Evolutionary conservation across 352 stramenopile species (phyloP).

Genomic region (Pythium catenulatum): DNA sequence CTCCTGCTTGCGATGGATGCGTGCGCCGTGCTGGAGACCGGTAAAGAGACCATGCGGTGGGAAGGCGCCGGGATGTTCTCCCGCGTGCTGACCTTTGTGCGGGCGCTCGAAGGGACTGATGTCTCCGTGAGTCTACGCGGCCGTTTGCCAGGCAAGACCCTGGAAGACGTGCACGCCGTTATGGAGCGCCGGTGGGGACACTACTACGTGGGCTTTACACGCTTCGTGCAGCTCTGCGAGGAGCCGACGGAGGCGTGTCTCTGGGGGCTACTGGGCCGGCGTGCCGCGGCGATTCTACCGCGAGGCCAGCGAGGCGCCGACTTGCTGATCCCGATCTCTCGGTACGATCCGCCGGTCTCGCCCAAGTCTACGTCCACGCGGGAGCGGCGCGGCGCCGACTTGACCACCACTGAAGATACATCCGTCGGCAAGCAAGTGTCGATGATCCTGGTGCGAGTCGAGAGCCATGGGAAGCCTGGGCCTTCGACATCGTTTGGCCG

Average conservation of each 20-base stretch:
- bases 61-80: slow-evolving; percentile 4
- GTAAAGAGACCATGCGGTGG: not conserved
- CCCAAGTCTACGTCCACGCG: no score
- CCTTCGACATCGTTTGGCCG: no score
- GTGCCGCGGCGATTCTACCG: slow-evolving; percentile 39
- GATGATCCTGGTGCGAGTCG: slow-evolving; percentile 44
- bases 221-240: slow-evolving; percentile 56
- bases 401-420: not conserved
- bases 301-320: slow-evolving; percentile 18
- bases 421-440: slow-evolving; percentile 23
- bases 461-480: slow-evolving; percentile 10
- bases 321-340: slow-evolving; percentile 57
- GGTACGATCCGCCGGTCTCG: slow-evolving; percentile 21
- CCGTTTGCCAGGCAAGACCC: no score
- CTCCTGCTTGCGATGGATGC: slow-evolving; percentile 60
- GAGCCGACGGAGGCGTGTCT: slow-evolving; percentile 49
- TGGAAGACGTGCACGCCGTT: no score
- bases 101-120: not conserved
- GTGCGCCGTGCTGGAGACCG: slow-evolving; percentile 1
- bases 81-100: slow-evolving; percentile 23
- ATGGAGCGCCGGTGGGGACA: no score
- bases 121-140: no score
- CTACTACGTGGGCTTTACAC: slow-evolving; percentile 50
- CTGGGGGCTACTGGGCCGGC: slow-evolving; percentile 58
- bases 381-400: not conserved